Percentiles rank a stretch among this genome's conserved stretches.
Conservation (phyloP, 225 moss, liverwort and hornwort species). For the Polytrichum commune region DNA sequence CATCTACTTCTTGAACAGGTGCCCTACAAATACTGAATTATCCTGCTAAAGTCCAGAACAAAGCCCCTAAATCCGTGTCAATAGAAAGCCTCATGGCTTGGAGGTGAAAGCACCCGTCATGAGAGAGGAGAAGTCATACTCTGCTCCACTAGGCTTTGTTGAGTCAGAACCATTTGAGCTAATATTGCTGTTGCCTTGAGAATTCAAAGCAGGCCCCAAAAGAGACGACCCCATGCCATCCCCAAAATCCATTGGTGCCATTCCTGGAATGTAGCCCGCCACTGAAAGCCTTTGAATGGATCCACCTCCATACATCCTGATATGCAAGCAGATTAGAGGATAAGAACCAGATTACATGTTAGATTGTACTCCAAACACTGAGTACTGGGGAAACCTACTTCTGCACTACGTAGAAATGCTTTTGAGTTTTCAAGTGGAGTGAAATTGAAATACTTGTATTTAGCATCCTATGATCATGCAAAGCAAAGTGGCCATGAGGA, state of each 20-base stretch:
- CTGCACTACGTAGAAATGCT: too few relatives aligned
- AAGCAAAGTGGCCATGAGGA: too few relatives aligned
- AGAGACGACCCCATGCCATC: constrained; percentile 33
- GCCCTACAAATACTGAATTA: background rate
- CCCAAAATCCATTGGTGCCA: constrained; percentile 63
- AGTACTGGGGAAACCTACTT: too few relatives aligned
- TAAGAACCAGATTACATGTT: background rate
- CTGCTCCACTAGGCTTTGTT: constrained; percentile 41
- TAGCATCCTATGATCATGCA: too few relatives aligned
- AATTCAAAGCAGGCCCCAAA: constrained; percentile 35
- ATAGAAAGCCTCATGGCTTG: constrained; percentile 36
- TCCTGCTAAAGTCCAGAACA: background rate
- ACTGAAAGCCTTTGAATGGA: constrained; percentile 51
- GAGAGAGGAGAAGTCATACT: constrained; percentile 68
- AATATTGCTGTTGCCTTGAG: constrained; percentile 21
- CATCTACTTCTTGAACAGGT: background rate
- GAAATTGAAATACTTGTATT: too few relatives aligned
- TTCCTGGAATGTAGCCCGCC: constrained; percentile 55
- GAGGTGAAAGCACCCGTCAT: constrained; percentile 54
- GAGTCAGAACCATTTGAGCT: constrained; percentile 45
- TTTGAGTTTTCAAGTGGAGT: too few relatives aligned
- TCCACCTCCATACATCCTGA: constrained; percentile 51
- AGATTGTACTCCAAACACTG: too few relatives aligned
- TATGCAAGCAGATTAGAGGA: background rate
- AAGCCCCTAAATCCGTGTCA: background rate